Conservation (phyloP, 2,329 filamentous ascomycete species). For the Sclerotinia minor region DNA sequence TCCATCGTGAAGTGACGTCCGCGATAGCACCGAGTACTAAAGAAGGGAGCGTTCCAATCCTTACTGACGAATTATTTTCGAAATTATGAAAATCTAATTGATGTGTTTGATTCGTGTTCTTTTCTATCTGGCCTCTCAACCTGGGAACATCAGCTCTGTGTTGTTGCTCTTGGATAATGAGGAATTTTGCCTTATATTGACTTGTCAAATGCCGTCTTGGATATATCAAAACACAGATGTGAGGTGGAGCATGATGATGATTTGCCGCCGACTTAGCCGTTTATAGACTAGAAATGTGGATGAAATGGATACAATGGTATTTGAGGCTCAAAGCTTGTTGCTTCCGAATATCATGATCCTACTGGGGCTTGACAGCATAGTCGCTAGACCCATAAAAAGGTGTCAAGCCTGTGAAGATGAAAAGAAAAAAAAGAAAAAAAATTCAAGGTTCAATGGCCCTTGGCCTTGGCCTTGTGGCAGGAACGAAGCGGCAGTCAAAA, state of each 20-base stretch:
- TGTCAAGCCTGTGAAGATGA: neutral
- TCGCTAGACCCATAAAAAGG: neutral
- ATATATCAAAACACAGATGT: neutral
- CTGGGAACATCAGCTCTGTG: too few species aligned
- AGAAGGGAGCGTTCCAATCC: neutral
- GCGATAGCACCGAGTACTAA: constrained; percentile 24
- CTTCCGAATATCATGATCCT: constrained; percentile 2
- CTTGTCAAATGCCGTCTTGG: constrained; percentile 6
- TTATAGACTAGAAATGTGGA: constrained; percentile 5
- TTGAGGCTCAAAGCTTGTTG: constrained; percentile 14
- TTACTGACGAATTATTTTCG: neutral
- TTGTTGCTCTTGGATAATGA: neutral
- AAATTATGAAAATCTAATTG: neutral
- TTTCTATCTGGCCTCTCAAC: neutral
- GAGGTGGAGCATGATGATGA: neutral
- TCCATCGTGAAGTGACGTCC: constrained; percentile 11
- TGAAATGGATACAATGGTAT: neutral
- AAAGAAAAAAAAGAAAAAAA: neutral
- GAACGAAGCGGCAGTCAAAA: constrained; percentile 12
- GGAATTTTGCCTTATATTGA: neutral
- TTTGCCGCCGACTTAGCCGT: neutral
- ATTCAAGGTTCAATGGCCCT: neutral
- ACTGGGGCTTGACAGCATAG: neutral
- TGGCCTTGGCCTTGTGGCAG: neutral
- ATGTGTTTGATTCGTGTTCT: neutral